These are phyloP conservation scores for Coccinonectria pachysandricola DNA, from an alignment of 2,329 filamentous ascomycete species.

Conservation along the genomic window DNA sequence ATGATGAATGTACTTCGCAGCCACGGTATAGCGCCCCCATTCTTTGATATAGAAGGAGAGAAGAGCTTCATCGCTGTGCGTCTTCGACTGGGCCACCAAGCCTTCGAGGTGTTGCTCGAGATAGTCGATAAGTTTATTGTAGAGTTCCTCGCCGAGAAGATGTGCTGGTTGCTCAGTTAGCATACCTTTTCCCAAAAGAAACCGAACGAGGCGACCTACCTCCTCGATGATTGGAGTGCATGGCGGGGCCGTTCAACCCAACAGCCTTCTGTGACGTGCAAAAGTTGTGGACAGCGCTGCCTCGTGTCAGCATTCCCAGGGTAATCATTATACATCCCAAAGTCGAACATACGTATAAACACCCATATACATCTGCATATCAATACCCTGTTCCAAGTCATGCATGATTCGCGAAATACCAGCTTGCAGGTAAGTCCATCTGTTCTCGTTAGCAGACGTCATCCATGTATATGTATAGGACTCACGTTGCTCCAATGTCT, in stretches of 20 bases:
- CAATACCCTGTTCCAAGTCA: slow-evolving; percentile 82
- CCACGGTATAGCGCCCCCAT: slow-evolving; percentile 91
- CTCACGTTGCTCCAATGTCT: slow-evolving; percentile 45
- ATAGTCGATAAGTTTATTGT: slow-evolving; percentile 82
- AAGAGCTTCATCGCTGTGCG: slow-evolving; percentile 80
- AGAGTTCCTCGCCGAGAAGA: slow-evolving; percentile 89
- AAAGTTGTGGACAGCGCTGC: slow-evolving; percentile 90
- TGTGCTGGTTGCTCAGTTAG: slow-evolving; percentile 51
- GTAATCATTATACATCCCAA: neutral
- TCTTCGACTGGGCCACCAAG: slow-evolving; percentile 62
- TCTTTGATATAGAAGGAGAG: slow-evolving; percentile 91
- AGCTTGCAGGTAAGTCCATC: slow-evolving; percentile 81
- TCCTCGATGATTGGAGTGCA: slow-evolving; percentile 41
- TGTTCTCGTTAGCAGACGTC: slow-evolving; percentile 32
- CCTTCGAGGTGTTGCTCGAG: slow-evolving; percentile 65
- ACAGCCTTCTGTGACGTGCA: slow-evolving; percentile 96
- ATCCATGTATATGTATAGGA: too few species aligned
- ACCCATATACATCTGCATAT: slow-evolving; percentile 95
- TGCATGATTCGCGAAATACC: slow-evolving; percentile 92
- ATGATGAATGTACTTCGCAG: slow-evolving; percentile 95
- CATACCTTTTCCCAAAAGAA: neutral
- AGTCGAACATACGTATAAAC: slow-evolving; percentile 63
- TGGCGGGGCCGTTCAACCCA: slow-evolving; percentile 37
- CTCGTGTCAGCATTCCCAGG: slow-evolving; percentile 24
- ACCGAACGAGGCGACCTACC: slow-evolving; percentile 34